Conservation (phyloP, 305 asterid species). For the Solanum chacoense region DNA sequence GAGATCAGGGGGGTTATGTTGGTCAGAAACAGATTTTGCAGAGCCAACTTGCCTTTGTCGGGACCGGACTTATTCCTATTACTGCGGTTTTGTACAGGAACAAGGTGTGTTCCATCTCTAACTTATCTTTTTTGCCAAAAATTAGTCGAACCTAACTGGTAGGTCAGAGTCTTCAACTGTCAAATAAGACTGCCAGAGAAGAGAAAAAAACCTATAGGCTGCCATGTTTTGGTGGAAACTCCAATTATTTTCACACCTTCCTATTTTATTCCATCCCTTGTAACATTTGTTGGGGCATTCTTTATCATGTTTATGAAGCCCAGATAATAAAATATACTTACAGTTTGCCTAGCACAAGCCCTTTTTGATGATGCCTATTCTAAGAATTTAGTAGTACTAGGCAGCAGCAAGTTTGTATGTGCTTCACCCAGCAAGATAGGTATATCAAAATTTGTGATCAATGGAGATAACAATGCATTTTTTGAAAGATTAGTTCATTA, state of each 20-base stretch:
- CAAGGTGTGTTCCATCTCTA: conserved; percentile 1
- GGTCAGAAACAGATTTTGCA: not conserved
- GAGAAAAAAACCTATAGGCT: not conserved
- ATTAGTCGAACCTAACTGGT: not conserved
- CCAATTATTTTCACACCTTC: not conserved
- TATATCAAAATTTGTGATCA: not conserved
- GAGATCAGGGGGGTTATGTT: conserved; percentile 3
- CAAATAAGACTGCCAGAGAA: not conserved
- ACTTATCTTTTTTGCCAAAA: not conserved
- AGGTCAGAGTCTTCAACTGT: not conserved
- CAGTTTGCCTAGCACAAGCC: not conserved
- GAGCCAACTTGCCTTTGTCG: not conserved
- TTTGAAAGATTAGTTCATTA: not conserved
- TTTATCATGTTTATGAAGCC: not conserved
- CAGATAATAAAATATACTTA: not conserved
- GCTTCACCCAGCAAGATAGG: not conserved
- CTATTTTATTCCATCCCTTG: not conserved
- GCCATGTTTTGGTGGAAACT: not conserved
- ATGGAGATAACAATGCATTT: not conserved
- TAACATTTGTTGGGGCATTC: not conserved
- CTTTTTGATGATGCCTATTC: not conserved
- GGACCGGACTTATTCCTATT: not conserved
- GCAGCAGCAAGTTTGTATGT: not conserved
- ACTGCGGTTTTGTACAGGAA: not conserved
- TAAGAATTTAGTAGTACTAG: not conserved